Evolutionary conservation across 179 eudicot genomes (phyloP).

Genomic region (Beta lomatogona): DNA sequence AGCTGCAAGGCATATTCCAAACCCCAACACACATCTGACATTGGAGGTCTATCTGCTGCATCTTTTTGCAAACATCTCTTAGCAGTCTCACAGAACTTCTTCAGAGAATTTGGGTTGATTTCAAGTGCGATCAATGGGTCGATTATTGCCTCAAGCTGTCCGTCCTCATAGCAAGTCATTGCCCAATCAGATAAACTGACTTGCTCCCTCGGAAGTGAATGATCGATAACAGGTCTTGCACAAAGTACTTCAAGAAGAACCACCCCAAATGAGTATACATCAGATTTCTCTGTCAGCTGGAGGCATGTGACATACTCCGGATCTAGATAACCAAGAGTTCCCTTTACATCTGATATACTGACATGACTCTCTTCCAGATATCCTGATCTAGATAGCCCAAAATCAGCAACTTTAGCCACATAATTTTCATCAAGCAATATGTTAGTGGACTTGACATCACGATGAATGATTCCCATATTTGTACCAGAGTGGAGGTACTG

Average conservation of each 20-base stretch:
- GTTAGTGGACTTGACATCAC: conserved; percentile 73
- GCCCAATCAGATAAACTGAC: conserved; percentile 59
- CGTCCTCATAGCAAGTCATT: conserved; percentile 35
- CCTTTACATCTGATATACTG: conserved; percentile 51
- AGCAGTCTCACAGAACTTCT: conserved; percentile 41
- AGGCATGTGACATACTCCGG: conserved; percentile 51
- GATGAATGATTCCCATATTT: conserved; percentile 54
- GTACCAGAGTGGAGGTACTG: conserved; percentile 61
- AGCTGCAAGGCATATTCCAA: conserved; percentile 37
- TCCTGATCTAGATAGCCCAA: conserved; percentile 58
- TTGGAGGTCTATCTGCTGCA: conserved; percentile 34
- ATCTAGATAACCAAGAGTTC: conserved; percentile 67
- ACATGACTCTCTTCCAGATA: conserved; percentile 46
- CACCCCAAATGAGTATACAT: conserved; percentile 68
- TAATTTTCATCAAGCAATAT: conserved; percentile 57
- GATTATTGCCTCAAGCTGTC: conserved; percentile 45
- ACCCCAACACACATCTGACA: conserved; percentile 44
- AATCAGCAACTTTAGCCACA: conserved; percentile 71
- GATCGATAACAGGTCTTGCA: conserved; percentile 52
- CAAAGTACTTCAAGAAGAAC: conserved; percentile 67
- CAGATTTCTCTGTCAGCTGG: conserved; percentile 64
- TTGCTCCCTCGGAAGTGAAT: conserved; percentile 41
- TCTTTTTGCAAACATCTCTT: conserved; percentile 27
- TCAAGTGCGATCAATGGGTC: conserved; percentile 60
- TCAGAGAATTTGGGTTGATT: conserved; percentile 47